Evolutionary conservation across 805 yeast genomes (phyloP), one percentile per base, ranked within the genome.

Genomic region (Wickerhamomyces chambardii): DNA sequence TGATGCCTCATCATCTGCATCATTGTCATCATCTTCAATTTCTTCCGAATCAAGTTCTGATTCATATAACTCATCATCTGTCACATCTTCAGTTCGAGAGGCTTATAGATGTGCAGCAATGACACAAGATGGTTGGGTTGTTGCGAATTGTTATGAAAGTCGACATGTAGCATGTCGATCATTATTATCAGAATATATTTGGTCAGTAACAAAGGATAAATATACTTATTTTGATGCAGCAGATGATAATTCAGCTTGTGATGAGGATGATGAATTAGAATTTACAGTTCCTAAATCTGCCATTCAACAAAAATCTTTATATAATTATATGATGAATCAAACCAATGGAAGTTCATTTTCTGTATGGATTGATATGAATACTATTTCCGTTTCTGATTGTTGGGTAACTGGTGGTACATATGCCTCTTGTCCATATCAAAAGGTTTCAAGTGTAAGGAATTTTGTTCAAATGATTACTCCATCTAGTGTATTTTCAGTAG

Each of bases 361-460:
- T 0, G 8, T 75, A 0, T 89, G 97, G 97, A 72, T 86, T 4
- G 86, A 85, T 56, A 46, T 86, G 42, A 89, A 90, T 51, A 84
- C 89, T 15, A 66, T 90, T 17, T 71, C 84, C 1, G 75, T 78
- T 16, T 58, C 68, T 3, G 71, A 75, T 36, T 89, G 97, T 50
- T 90, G 92, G 89, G 87, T 87, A 5, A 56, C 72, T 11, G 95
- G 95, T 1, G 95, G 95, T 0, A 74, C 85, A 0, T 66, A 73
- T 41, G 79, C 90, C 0, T 51, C 60, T 24, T 89, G 97, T 52
- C 96, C 97, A 0, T 87, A 87, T 51, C 73, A 71, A 37, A 63
- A 62, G 31, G 67, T 69, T 1, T 65, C 75, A 9, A 64, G 78
- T 5, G 61, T 63, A 24, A 64, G 75, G 34, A 73, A 72, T 34